These are phyloP conservation scores for Fonsecaea nubica DNA, from an alignment of 2,329 filamentous ascomycete genomes.

Conservation along the genomic window DNA sequence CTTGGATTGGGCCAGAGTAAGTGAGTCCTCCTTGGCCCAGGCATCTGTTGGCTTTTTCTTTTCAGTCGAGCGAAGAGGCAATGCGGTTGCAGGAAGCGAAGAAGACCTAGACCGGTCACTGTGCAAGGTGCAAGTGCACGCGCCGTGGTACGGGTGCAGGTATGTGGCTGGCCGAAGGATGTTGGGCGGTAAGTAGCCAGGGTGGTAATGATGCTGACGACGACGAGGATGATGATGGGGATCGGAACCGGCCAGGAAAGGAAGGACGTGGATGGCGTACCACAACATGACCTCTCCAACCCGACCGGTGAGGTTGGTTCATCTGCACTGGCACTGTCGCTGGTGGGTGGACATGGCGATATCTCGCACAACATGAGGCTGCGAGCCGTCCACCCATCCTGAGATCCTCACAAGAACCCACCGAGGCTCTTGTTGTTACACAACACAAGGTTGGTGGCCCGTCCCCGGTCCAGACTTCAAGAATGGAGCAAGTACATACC, in stretches of 20 bases:
- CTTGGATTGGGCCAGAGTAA: no score
- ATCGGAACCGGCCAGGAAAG: neutral
- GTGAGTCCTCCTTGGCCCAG: no score
- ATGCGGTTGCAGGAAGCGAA: neutral
- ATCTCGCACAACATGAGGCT: no score
- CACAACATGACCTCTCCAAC: neutral
- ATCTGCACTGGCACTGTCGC: neutral
- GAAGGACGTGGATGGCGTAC: neutral
- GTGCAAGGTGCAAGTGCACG: neutral
- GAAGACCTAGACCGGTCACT: neutral
- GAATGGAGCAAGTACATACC: no score
- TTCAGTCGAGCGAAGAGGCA: neutral
- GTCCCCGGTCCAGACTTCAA: no score
- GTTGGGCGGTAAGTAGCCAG: neutral
- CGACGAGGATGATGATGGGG: neutral
- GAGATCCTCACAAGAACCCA: no score
- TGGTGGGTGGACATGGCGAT: no score
- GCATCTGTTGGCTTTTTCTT: no score
- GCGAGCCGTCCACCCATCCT: no score
- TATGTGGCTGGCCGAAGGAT: neutral
- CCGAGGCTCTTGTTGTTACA: no score
- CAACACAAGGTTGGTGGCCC: no score
- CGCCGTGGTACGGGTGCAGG: neutral
- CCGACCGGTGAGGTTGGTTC: slow-evolving; percentile 4
- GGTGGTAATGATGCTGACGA: neutral